Base-by-base conservation (phyloP, 2,329 filamentous ascomycete species). In the Pyricularia sp. region DNA sequence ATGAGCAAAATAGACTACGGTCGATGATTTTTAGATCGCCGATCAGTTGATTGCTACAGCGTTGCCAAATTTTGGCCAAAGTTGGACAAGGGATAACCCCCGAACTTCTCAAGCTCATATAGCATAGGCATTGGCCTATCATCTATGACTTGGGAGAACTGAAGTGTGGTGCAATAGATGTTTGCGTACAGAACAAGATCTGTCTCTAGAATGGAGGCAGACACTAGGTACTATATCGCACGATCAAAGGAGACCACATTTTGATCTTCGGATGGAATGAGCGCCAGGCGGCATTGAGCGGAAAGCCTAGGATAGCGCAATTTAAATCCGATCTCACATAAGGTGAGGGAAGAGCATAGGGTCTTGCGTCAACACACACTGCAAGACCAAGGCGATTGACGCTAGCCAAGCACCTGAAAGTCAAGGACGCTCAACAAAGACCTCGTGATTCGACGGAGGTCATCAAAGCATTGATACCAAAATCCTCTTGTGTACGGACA, bases 261-360 rank as follows among this genome's bases (percentile, higher is more conserved):
- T 66, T 26, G 55, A 67, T 72, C 67, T 72, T 66, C 68, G 68
- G 69, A 71, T 71, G 70, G 70, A 70, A 72, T 71, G 71, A 72
- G 70, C 71, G 70, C 68, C 67, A 70, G 66, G 69, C 67, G 60
- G 67, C 70, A 71, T 66, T 64, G 70, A 68, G 65, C 67, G 66
- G 63, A 68, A 67, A 68, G 65, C 65, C 71, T 72, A 68, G 75
- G 75, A 71, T 71, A 73, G 72, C 75, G 74, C 73, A 77, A 77
- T 76, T 75, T 72, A 73, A 71, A 72, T 72, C 72, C 73, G 73
- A 71, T 59, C 13, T 59, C 55, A 59, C 24, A 12, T 24, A 30
- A 57, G 1, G 49, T 22, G 12, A 13, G 12, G 53, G 53, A 28
- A 24, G 24, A 57, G n/a, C 53, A 12, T 57, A 8, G 19, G 10